A percentile compares a stretch with the other conserved stretches of the same genome.
Conservation (phyloP, 495 filamentous ascomycete genomes). For the Penicillium waksmanii region DNA sequence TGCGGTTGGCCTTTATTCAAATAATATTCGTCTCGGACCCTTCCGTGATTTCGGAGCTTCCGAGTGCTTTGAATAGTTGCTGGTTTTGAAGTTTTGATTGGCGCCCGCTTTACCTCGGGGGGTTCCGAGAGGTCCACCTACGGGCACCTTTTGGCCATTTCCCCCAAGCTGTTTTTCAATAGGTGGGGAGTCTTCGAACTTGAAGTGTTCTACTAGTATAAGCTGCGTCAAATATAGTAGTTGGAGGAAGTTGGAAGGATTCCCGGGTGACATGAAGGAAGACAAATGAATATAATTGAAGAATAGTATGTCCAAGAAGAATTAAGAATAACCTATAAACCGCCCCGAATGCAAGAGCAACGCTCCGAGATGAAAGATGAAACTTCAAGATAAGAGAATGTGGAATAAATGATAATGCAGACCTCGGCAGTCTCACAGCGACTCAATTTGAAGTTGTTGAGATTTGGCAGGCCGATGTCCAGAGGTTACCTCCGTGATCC, state of each 20-base stretch:
- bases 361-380: too few species aligned
- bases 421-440: slow-evolving; percentile 20
- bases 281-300: background rate
- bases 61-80: background rate
- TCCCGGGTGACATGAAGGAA: too few species aligned
- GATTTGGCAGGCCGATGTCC: slow-evolving; percentile 42
- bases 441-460: slow-evolving; percentile 45
- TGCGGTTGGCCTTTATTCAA: background rate
- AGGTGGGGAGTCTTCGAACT: background rate
- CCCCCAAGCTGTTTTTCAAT: too few species aligned
- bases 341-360: background rate
- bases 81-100: background rate
- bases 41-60: slow-evolving; percentile 2
- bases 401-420: background rate
- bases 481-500: slow-evolving; percentile 33
- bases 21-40: background rate
- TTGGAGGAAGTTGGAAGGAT: too few species aligned
- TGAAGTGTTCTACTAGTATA: background rate
- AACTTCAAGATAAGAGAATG: background rate
- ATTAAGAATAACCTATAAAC: slow-evolving; percentile 4
- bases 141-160: too few species aligned
- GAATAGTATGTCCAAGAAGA: slow-evolving; percentile 8
- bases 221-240: too few species aligned
- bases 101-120: background rate
- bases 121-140: background rate